These are phyloP conservation scores for Podospora bellae-mahoneyi DNA, from an alignment of 495 filamentous ascomycete species.

Conservation along the genomic window DNA sequence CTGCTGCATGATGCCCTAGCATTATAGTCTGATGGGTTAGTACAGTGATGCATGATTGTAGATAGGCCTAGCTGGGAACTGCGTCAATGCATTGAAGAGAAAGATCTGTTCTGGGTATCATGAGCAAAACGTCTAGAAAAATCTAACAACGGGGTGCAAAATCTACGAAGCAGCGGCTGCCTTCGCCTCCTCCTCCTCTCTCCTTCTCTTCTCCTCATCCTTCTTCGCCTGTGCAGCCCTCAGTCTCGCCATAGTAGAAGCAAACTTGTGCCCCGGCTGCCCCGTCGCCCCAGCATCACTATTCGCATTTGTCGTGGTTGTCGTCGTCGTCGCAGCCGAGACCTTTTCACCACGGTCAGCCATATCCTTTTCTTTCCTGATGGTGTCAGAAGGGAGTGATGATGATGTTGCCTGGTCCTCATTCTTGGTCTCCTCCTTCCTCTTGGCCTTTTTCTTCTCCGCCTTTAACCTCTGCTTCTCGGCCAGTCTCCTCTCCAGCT, in stretches of 20 bases:
- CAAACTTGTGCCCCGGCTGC: slow-evolving; percentile 24
- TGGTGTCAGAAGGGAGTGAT: background rate
- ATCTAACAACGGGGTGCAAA: background rate
- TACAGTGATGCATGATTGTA: too few species aligned
- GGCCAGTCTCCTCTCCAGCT: slow-evolving; percentile 37
- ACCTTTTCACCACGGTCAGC: slow-evolving; percentile 33
- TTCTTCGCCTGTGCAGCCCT: slow-evolving; percentile 41
- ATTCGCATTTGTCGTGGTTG: background rate
- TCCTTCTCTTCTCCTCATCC: slow-evolving; percentile 28
- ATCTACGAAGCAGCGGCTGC: background rate
- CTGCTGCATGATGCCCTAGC: too few species aligned
- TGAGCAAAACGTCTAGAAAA: background rate
- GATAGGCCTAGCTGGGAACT: too few species aligned
- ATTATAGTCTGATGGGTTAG: too few species aligned
- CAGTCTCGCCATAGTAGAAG: slow-evolving; percentile 42
- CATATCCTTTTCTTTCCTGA: slow-evolving; percentile 22
- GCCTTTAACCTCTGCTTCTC: slow-evolving; percentile 32
- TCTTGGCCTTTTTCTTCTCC: slow-evolving; percentile 35
- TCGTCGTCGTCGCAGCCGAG: background rate
- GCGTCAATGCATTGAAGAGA: background rate
- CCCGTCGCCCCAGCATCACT: slow-evolving; percentile 3
- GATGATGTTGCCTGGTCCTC: slow-evolving; percentile 20
- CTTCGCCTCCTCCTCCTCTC: slow-evolving; percentile 8
- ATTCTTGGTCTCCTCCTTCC: slow-evolving; percentile 24
- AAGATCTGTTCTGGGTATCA: background rate